A percentile compares a stretch with the other conserved stretches of the same genome.
These are phyloP conservation scores for Penicillium sp. DNA, from an alignment of 2,329 filamentous ascomycete genomes.

Conservation along the genomic window DNA sequence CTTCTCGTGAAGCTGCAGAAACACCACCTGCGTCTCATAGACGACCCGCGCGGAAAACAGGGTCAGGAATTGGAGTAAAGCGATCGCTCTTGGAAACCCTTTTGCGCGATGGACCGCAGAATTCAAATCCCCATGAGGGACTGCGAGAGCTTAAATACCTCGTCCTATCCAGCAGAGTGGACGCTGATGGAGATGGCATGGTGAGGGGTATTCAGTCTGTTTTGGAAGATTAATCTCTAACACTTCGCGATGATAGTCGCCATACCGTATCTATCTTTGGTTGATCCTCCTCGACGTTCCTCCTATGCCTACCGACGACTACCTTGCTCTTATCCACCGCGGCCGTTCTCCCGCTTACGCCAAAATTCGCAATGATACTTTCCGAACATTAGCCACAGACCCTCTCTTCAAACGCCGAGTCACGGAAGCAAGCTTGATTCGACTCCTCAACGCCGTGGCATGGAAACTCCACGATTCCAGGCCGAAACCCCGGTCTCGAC, in stretches of 20 bases:
- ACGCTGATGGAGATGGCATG: constrained; percentile 55
- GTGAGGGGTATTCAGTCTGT: constrained; percentile 30
- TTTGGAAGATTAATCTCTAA: constrained; percentile 8
- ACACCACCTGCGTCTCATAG: constrained; percentile 27
- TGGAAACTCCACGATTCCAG: constrained; percentile 85
- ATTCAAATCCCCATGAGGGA: constrained; percentile 56
- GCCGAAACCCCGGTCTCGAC: constrained; percentile 45
- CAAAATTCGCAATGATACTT: constrained; percentile 98
- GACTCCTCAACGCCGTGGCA: constrained; percentile 88
- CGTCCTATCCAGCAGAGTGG: constrained; percentile 50
- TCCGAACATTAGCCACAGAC: constrained; percentile 92
- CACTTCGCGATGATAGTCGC: constrained; percentile 60
- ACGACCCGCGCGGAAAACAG: constrained; percentile 44
- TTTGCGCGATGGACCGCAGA: constrained; percentile 74
- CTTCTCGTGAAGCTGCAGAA: constrained; percentile 37
- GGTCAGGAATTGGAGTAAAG: constrained; percentile 46
- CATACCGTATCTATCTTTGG: constrained; percentile 93
- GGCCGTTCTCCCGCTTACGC: constrained; percentile 91
- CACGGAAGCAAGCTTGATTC: constrained; percentile 90
- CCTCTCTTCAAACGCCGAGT: constrained; percentile 95
- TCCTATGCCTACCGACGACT: constrained; percentile 79
- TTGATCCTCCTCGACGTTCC: constrained; percentile 86
- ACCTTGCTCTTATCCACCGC: constrained; percentile 85
- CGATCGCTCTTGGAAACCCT: constrained; percentile 65
- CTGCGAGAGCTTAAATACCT: constrained; percentile 50